Percentiles rank a stretch among this genome's conserved stretches.
Conservation (phyloP, 169 alveolate species). For the Eimeria maxima region DNA sequence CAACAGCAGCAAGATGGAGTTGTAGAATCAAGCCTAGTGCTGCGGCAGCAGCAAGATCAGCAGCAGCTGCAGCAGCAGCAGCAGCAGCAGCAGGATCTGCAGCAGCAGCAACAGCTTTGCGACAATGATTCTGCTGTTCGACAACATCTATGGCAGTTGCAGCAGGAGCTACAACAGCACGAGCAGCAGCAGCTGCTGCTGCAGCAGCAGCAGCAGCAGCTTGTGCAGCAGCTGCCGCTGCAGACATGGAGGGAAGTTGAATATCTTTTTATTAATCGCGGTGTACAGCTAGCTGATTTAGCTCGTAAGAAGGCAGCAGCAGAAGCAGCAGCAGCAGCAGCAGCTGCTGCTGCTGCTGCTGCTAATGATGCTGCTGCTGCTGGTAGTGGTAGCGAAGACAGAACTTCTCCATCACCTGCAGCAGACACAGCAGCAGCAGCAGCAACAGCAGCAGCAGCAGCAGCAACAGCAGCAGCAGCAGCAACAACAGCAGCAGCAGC, state of each 20-base stretch:
- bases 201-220: too few relatives aligned
- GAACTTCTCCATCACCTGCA: not conserved
- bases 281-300: not conserved
- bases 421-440: not conserved
- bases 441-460: not conserved
- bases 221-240: not conserved
- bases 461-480: not conserved
- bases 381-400: not conserved
- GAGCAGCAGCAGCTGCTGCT: not conserved
- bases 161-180: not conserved
- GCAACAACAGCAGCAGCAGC: too few relatives aligned
- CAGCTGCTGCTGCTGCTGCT: not conserved
- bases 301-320: conserved; percentile 9
- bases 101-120: not conserved
- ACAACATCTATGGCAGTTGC: not conserved
- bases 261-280: not conserved
- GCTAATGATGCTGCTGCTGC: too few relatives aligned
- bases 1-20: too few relatives aligned
- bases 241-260: not conserved
- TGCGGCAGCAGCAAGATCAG: not conserved
- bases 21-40: too few relatives aligned
- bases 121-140: not conserved
- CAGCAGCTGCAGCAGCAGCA: not conserved
- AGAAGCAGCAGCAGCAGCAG: conserved; percentile 7
- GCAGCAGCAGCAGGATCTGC: not conserved